phyloP scores from a whole-genome alignment of 352 stramenopile genomes.

The Blastocystis sp. region DNA sequence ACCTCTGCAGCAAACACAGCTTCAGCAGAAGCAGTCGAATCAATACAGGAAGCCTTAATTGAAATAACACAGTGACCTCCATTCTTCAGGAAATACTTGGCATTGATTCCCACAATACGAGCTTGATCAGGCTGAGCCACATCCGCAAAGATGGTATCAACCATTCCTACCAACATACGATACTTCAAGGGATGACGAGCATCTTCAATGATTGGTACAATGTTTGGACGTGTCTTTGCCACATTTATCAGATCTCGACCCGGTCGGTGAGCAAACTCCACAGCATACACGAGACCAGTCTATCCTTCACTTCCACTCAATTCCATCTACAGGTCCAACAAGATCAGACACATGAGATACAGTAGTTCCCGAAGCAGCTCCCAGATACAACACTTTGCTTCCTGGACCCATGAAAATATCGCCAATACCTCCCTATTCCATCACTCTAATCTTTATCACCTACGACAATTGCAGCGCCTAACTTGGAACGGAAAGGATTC shows the following conservation, averaged over 20 bases:
- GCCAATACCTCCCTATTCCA: slow-evolving; percentile 82
- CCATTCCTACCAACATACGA: slow-evolving; percentile 95
- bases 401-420: slow-evolving; percentile 96
- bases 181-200: slow-evolving; percentile 93
- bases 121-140: slow-evolving; percentile 97
- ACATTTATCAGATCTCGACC: slow-evolving; percentile 97
- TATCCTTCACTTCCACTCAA: neutral
- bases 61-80: slow-evolving; percentile 97
- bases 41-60: slow-evolving; percentile 98
- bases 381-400: slow-evolving; percentile 95
- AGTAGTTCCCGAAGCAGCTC: slow-evolving; percentile 91
- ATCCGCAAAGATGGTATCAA: slow-evolving; percentile 96
- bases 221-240: slow-evolving; percentile 94
- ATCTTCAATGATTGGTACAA: slow-evolving; percentile 99
- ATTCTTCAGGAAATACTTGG: slow-evolving; percentile 97
- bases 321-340: slow-evolving; percentile 76
- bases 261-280: slow-evolving; percentile 97
- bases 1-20: slow-evolving; percentile 92
- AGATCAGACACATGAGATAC: slow-evolving; percentile 98
- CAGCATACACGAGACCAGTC: slow-evolving; percentile 89
- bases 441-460: neutral
- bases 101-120: slow-evolving; percentile 95
- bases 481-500: slow-evolving; percentile 99
- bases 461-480: slow-evolving; percentile 88
- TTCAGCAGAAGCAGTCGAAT: slow-evolving; percentile 92